These are phyloP conservation scores for Artemisia tridentata DNA, from an alignment of 129 eudicot genomes.

Conservation along the genomic window DNA sequence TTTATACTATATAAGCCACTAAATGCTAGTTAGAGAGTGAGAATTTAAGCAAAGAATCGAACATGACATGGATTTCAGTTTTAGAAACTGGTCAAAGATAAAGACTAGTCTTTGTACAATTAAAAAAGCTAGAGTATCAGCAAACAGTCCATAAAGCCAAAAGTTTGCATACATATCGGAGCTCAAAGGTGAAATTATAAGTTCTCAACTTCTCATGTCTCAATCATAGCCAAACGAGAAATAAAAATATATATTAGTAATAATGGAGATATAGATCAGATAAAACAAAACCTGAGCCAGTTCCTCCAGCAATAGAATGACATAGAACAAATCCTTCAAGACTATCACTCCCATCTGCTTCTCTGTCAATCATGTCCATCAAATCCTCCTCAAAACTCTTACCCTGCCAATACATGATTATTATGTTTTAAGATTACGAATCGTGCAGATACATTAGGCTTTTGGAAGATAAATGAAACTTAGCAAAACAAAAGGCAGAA, in stretches of 20 bases:
- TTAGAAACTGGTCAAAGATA: no score
- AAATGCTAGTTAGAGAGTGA: no score
- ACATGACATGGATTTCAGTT: no score
- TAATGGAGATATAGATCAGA: background rate
- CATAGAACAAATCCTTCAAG: slow-evolving; percentile 98
- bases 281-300: slow-evolving; percentile 80
- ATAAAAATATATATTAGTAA: background rate
- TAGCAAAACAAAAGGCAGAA: background rate
- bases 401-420: slow-evolving; percentile 47
- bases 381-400: slow-evolving; percentile 92
- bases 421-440: slow-evolving; percentile 5
- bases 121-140: no score
- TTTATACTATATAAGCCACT: no score
- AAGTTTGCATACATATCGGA: background rate
- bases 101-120: no score
- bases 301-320: slow-evolving; percentile 99
- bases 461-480: background rate
- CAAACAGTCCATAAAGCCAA: background rate
- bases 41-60: no score
- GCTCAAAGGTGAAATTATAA: slow-evolving; percentile 1
- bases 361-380: slow-evolving; percentile 99
- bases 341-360: slow-evolving; percentile 99
- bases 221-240: background rate
- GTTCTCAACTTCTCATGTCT: slow-evolving; percentile 1
- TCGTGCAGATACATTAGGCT: background rate